Evolutionary conservation across 768 basidiomycete genomes (phyloP), one percentile per base, ranked within the genome.

Genomic region (Mycena crocata): DNA sequence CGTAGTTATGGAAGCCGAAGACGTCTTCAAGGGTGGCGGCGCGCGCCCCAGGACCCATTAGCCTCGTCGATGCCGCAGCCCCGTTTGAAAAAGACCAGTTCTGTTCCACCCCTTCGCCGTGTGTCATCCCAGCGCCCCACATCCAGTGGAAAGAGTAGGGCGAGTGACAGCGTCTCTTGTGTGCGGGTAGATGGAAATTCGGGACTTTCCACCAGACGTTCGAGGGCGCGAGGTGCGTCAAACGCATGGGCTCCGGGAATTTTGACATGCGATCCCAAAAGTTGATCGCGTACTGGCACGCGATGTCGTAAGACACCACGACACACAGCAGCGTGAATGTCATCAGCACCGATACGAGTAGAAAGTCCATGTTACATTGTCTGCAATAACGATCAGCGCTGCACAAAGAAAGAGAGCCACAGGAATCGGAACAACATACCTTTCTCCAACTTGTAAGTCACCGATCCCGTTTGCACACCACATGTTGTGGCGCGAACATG

Each of bases 291-390:
- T 48, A 64, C 42, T 64, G 63, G 28, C 63, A 64, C 17, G 55
- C 63, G 35, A 64, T 64, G 32, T 69, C 67, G 44, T 69, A 69
- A 0, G 57, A 60, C 8, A 67, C 32, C 17, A 74, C 21, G 4
- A 54, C 2, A 2, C 45, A 14, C 6, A 46, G 50, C 6, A 57
- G 17, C 39, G 64, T 64, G 14, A 55, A 45, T 8, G 66, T 31
- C 2, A 19, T 32, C 8, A 5, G 28, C 46, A 70, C 46, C 46
- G 19, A 48, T 30, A 17, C 3, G 3, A 17, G 26, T 5, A n/a
- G 26, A 8, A 37, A 37, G 32, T 73, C 68, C 66, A 73, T 72
- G 21, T 72, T 72, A 17, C 32, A 24, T 26, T 70, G 70, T 46
- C 72, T 71, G 8, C n/a, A 39, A 1, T n/a, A n/a, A n/a, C n/a